Evolutionary conservation across 208 protist species (phyloP).

Genomic region (Trypanosoma congolense): DNA sequence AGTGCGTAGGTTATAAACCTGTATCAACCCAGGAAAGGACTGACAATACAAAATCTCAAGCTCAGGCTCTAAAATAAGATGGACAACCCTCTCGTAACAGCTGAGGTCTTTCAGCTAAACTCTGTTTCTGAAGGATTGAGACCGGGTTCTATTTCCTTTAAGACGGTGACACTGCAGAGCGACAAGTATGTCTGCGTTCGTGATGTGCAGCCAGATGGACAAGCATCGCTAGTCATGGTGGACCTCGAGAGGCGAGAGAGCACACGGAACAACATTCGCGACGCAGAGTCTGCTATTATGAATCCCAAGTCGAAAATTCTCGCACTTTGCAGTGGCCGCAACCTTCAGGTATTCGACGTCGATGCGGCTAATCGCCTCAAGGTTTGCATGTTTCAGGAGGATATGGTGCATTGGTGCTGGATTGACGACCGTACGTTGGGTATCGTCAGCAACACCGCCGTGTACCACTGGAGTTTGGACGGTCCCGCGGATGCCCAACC

Average conservation of each 20-base stretch:
- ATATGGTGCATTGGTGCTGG: constrained; percentile 98
- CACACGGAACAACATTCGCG: constrained; percentile 94
- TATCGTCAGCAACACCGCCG: constrained; percentile 92
- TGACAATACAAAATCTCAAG: constrained; percentile 9
- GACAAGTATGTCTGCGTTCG: constrained; percentile 98
- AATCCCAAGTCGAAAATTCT: constrained; percentile 96
- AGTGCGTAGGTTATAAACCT: too few species aligned
- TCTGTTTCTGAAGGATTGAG: constrained; percentile 89
- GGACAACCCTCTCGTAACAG: constrained; percentile 42
- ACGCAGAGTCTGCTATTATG: constrained; percentile 98
- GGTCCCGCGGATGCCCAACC: constrained; percentile 80
- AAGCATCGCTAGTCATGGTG: constrained; percentile 85
- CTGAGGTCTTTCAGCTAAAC: constrained; percentile 86
- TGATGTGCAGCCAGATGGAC: constrained; percentile 86
- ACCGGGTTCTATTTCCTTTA: constrained; percentile 91
- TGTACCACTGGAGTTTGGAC: constrained; percentile 98
- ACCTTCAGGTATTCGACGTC: constrained; percentile 99
- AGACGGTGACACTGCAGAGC: constrained; percentile 96
- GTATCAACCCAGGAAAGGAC: constrained; percentile 8
- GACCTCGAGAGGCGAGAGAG: constrained; percentile 95
- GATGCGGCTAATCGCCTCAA: constrained; percentile 97
- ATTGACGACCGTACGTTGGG: constrained; percentile 92
- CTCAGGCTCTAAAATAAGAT: constrained; percentile 21
- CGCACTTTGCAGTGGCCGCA: constrained; percentile 93
- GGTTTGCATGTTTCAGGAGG: constrained; percentile 89